Base-by-base conservation (phyloP, 305 asterid genomes). In the Fraxinus sp. region DNA sequence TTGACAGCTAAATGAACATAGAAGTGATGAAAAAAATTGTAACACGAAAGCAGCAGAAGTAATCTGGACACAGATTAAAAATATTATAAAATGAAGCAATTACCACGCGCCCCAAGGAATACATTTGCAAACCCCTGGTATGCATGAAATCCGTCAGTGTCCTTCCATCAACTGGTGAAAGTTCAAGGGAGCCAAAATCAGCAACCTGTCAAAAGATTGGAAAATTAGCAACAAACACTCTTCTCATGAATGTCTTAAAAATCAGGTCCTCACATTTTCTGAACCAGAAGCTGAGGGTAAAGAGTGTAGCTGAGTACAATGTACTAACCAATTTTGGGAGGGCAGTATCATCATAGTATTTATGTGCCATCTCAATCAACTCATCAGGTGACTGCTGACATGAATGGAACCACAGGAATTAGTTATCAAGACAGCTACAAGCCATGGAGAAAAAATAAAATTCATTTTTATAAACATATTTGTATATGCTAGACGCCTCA, bases 31-130 rank as follows among this genome's bases (percentile, higher is more conserved):
- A 49, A 52, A 70, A 78, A 79, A 62, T 5, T 59, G 78, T 76
- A 76, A 81, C 77, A 18, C 49, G 82, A 76, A 78, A 78, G 35
- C 76, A 49, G 37, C 22, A 73, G 74, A 76, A 83, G 70, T 62
- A 88, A 83, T 76, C 80, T 78, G 66, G 62, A 74, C 37, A 59
- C 11, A 76, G 26, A 81, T 37, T 24, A 79, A 37, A 79, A 77
- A 57, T 52, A 74, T 24, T 36, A 80, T 55, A 80, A 81, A 62
- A 57, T 49, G 39, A 84, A 85, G 83, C 70, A 84, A 87, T 91
- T 91, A 94, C 98, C 95, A 94, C 98, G 18, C 87, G 93, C 39
- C 98, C 97, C 92, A 94, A 88, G 35, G 96, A 92, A 86, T 89
- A 88, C 97, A 93, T 93, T 78, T 88, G 91, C 91, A 93, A 85